A percentile compares a stretch with the other conserved stretches of the same genome.
These are phyloP conservation scores for Medicago lupulina DNA, from an alignment of 306 rosid species.

Conservation along the genomic window DNA sequence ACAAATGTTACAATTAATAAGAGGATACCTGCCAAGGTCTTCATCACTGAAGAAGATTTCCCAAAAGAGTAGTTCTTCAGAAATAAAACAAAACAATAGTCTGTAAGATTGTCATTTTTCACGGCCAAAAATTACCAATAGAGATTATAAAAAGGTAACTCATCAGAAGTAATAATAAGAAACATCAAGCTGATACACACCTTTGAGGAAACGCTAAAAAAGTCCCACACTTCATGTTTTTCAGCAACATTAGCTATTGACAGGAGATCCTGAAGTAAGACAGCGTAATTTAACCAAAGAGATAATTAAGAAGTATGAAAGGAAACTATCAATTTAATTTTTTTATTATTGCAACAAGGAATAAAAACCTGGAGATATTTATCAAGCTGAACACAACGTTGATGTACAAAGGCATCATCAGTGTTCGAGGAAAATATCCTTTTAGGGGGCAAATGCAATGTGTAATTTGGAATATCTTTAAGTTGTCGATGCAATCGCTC, in stretches of 20 bases:
- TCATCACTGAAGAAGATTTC: constrained; percentile 90
- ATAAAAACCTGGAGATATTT: constrained; percentile 84
- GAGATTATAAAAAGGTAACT: constrained; percentile 5
- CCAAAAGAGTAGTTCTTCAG: constrained; percentile 89
- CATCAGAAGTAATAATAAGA: constrained; percentile 33
- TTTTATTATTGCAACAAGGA: constrained; percentile 26
- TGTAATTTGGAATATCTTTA: constrained; percentile 93
- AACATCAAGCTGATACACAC: constrained; percentile 53
- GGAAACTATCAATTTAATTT: neutral
- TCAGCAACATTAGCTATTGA: constrained; percentile 94
- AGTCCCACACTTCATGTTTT: constrained; percentile 98
- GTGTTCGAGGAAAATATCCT: constrained; percentile 98
- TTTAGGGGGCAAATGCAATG: constrained; percentile 90
- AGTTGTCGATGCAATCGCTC: constrained; percentile 93
- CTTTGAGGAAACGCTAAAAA: constrained; percentile 90
- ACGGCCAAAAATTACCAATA: constrained; percentile 21
- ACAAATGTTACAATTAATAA: constrained; percentile 46
- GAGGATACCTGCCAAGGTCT: constrained; percentile 88
- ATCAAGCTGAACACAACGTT: constrained; percentile 95
- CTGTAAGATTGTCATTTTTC: constrained; percentile 39
- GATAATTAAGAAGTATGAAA: constrained; percentile 13
- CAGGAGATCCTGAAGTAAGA: constrained; percentile 76
- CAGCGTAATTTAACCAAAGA: constrained; percentile 37
- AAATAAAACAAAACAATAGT: constrained; percentile 30
- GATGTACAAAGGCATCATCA: constrained; percentile 97